Evolutionary conservation across 306 rosid species (phyloP).

Genomic region (Dryas drummondii): DNA sequence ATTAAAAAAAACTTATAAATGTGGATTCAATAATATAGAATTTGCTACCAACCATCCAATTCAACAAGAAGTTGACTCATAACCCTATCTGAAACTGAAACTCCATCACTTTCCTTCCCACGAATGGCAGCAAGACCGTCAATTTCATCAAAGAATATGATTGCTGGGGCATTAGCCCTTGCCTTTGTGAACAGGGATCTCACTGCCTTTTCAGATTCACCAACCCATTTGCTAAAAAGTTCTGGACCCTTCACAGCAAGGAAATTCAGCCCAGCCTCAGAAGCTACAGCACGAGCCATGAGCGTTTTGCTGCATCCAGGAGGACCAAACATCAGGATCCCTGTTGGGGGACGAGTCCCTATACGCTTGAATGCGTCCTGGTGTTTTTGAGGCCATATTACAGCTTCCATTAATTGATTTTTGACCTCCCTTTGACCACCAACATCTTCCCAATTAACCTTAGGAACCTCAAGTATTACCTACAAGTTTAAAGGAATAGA

Average conservation of each 20-base stretch:
- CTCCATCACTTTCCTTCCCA: slow-evolving; percentile 85
- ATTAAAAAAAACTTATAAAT: not conserved
- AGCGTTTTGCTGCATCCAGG: slow-evolving; percentile 99
- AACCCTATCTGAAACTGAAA: slow-evolving; percentile 90
- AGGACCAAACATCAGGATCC: slow-evolving; percentile 84
- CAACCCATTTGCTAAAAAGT: slow-evolving; percentile 98
- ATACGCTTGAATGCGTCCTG: slow-evolving; percentile 76
- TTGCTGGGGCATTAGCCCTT: slow-evolving; percentile 93
- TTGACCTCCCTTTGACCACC: slow-evolving; percentile 94
- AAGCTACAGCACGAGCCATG: slow-evolving; percentile 95
- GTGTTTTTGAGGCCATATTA: slow-evolving; percentile 92
- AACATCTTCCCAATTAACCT: slow-evolving; percentile 90
- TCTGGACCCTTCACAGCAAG: slow-evolving; percentile 97
- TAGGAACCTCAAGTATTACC: slow-evolving; percentile 93
- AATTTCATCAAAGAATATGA: slow-evolving; percentile 85
- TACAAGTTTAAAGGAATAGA: slow-evolving; percentile 19
- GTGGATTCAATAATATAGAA: not conserved
- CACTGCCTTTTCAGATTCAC: slow-evolving; percentile 98
- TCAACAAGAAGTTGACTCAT: slow-evolving; percentile 92
- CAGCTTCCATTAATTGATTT: slow-evolving; percentile 81
- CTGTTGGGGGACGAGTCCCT: slow-evolving; percentile 84
- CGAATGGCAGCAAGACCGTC: slow-evolving; percentile 83
- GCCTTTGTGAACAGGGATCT: slow-evolving; percentile 89
- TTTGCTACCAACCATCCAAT: slow-evolving; percentile 74
- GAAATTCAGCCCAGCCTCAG: slow-evolving; percentile 82